Base-by-base conservation (phyloP, 441 rosid genomes). In the Bocquillonia castaneifolia region DNA sequence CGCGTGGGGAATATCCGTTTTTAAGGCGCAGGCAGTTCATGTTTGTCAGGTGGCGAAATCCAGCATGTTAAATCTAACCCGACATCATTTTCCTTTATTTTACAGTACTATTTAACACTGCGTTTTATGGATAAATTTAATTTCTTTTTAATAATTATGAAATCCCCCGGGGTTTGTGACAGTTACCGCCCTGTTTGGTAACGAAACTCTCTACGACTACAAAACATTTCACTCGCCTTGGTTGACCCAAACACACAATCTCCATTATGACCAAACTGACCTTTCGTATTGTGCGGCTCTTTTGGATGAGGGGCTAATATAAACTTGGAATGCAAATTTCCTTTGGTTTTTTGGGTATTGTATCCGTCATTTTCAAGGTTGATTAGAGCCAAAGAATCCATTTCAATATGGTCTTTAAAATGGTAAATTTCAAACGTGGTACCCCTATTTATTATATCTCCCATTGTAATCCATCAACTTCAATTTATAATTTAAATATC, bases 11-110 rank as follows among this genome's bases (percentile, higher is more conserved):
- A 52, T 10, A 9, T 10, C 29, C 10, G 26, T 39, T 26, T 36
- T 13, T 6, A 36, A 52, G 37, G 25, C 20, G 1, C 18, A 52
- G 69, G 50, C 31, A 15, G 59, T 22, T 22, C 48, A 3, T 53
- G 47, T 22, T 26, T 64, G 70, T 64, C 61, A 64, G 66, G 68
- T 25, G 68, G 61, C 63, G 44, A 53, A 64, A 64, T 52, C 70
- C 66, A 59, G 39, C 62, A 7, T 66, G 34, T 29, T 57, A 32
- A 44, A 52, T 51, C 56, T 17, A 23, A 32, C n/a, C 29, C 42
- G 26, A 63, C 47, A 34, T 54, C 8, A 32, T 8, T 20, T 52
- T 17, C 45, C 10, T 31, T 10, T 3, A 20, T 0, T 3, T 10
- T 47, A 26, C 44, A 26, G 17, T 52, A n/a, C 32, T n/a, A 52